These are phyloP conservation scores for Acer saccharum DNA, from an alignment of 345 rosid species.

Conservation along the genomic window DNA sequence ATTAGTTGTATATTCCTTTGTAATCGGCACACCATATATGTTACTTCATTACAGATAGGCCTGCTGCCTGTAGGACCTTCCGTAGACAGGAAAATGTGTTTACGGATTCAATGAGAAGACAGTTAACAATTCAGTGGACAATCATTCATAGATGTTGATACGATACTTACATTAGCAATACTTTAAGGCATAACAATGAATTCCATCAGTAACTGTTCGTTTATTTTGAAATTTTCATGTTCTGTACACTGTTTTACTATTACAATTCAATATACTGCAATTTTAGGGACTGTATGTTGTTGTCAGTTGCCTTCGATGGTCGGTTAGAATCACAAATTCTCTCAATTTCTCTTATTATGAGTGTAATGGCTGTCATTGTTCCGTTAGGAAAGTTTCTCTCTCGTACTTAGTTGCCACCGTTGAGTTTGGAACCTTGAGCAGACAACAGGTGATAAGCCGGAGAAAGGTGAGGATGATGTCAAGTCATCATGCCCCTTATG, in stretches of 20 bases:
- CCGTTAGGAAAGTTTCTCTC: too few relatives aligned
- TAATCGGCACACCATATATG: neutral
- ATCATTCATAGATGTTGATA: neutral
- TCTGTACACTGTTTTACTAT: neutral
- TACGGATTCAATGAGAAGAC: neutral
- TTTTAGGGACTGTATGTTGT: neutral
- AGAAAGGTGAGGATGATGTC: too few relatives aligned
- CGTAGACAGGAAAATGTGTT: neutral
- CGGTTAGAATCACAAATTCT: neutral
- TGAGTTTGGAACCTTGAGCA: too few relatives aligned
- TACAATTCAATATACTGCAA: neutral
- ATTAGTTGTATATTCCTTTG: neutral
- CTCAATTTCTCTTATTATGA: neutral
- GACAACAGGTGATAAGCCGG: too few relatives aligned
- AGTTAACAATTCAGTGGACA: neutral
- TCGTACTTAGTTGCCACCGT: too few relatives aligned
- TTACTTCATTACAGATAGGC: neutral
- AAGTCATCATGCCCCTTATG: too few relatives aligned
- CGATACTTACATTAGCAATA: neutral
- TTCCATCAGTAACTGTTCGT: neutral
- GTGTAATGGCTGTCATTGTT: too few relatives aligned
- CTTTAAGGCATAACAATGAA: neutral
- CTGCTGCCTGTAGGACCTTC: neutral
- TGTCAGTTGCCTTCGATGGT: neutral
- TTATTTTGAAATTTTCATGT: neutral